Evolutionary conservation across 2,329 filamentous ascomycete species (phyloP), one percentile per base, ranked within the genome.

Genomic region (Pseudogymnoascus sp.): DNA sequence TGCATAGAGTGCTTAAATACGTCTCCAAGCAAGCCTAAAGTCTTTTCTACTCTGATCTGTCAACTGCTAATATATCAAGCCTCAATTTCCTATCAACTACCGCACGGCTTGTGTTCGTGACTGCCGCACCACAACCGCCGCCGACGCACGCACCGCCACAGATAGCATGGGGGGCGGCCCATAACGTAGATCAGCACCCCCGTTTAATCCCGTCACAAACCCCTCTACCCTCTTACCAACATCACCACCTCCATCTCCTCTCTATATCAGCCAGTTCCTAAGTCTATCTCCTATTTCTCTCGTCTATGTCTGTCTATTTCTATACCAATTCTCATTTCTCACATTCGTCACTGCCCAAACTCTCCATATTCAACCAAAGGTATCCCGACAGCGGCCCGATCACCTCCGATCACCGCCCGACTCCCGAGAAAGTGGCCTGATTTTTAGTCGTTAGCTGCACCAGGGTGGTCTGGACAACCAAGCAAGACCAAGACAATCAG

Each of bases 391-490:
- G 47, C 47, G 47, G 47, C 25, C 47, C 47, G 47, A 56, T 3
- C n/a, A 1, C 25, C 47, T 56, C 47, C 47, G 47, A 56, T 56
- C 47, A 3, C 18, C 8, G 2, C 25, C 47, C 47, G 47, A 56
- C 47, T 56, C 47, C 47, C 47, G 47, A 56, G 47, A 56, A 56
- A 56, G 47, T 56, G 47, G 47, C 47, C 47, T 56, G 47, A 56
- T 56, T 56, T 12, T 56, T 56, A 12, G 25, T 56, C 47, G 25
- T 56, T 56, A 56, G 25, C 47, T 56, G 25, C n/a, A 18, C 47
- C 25, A 28, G 21, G 25, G n/a, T 56, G 47, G 31, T 16, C 47
- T 8, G 18, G 25, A 56, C 7, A 14, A 8, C n/a, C 47, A 53
- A 56, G 47, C 47, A 56, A n/a, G 6, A 31, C 47, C 47, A 53